These are phyloP conservation scores for Paraconiothyrium brasiliense DNA, from an alignment of 2,329 filamentous ascomycete species.

Conservation along the genomic window DNA sequence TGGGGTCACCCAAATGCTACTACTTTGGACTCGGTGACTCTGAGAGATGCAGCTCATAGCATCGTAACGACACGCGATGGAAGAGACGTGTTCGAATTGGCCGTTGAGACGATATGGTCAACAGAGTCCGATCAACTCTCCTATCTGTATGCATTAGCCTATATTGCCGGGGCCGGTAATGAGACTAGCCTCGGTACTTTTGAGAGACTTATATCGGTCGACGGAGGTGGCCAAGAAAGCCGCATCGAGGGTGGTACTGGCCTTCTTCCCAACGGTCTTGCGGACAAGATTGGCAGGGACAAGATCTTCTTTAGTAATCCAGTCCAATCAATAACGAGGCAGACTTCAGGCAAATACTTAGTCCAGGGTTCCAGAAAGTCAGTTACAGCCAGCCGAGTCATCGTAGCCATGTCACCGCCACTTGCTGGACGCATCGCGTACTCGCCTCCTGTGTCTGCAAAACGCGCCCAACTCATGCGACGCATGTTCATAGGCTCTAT, in stretches of 20 bases:
- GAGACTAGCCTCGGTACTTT: conserved; percentile 27
- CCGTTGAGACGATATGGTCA: conserved; percentile 20
- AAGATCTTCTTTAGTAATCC: conserved; percentile 11
- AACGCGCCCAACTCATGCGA: conserved; percentile 51
- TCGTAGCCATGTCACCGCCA: conserved; percentile 60
- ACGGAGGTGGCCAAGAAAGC: conserved; percentile 29
- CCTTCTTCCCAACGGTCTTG: conserved; percentile 23
- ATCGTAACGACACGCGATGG: neutral
- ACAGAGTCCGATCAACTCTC: conserved; percentile 26
- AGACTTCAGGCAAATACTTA: conserved; percentile 19
- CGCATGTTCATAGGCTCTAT: conserved; percentile 58
- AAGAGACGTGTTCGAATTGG: neutral
- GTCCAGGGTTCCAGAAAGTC: conserved; percentile 27
- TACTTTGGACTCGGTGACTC: neutral
- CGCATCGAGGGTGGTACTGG: conserved; percentile 35
- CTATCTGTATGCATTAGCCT: conserved; percentile 30
- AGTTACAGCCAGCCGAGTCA: conserved; percentile 55
- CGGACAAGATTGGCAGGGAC: conserved; percentile 23
- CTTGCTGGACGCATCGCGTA: conserved; percentile 59
- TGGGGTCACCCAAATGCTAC: neutral
- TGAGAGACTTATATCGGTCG: conserved; percentile 21
- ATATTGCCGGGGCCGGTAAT: conserved; percentile 32
- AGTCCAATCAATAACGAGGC: neutral
- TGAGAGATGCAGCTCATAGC: neutral
- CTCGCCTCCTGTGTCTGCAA: conserved; percentile 55